A percentile compares a stretch with the other conserved stretches of the same genome.
phyloP scores from a whole-genome alignment of 164 flowering plant species.

The Stephania japonica region DNA sequence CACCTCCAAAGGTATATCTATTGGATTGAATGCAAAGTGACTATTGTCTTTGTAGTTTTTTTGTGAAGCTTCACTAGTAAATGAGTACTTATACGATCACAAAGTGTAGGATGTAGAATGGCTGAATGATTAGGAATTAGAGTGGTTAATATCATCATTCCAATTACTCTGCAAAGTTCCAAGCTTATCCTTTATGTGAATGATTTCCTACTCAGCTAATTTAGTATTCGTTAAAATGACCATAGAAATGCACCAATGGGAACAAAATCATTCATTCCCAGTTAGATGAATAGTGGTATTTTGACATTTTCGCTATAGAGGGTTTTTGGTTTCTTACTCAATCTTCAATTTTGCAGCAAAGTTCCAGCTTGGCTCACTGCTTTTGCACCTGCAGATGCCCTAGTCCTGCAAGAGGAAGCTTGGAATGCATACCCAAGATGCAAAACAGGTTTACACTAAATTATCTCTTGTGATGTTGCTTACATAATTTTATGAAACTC shows the following conservation, averaged over 20 bases:
- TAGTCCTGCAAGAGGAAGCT: conserved; percentile 66
- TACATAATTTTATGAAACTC: conserved; percentile 6
- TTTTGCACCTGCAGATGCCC: conserved; percentile 66
- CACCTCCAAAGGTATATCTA: conserved; percentile 51
- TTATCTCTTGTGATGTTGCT: neutral
- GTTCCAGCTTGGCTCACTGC: conserved; percentile 62
- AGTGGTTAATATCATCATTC: no score
- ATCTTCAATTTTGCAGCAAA: conserved; percentile 39
- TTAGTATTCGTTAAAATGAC: neutral
- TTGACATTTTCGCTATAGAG: neutral
- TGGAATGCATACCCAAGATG: conserved; percentile 80
- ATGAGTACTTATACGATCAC: no score
- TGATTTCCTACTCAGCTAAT: neutral
- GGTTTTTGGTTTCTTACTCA: neutral
- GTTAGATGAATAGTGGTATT: neutral
- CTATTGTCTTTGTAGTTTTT: neutral
- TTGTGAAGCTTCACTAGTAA: no score
- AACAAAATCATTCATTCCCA: neutral
- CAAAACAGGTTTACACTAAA: conserved; percentile 47
- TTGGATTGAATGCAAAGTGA: neutral
- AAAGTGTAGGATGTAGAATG: no score
- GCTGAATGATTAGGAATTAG: no score
- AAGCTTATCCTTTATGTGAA: neutral
- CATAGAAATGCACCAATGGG: neutral
- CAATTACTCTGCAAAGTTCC: neutral